These are phyloP conservation scores for Epichloe brachyelytri DNA, from an alignment of 2,329 filamentous ascomycete species.

Conservation along the genomic window DNA sequence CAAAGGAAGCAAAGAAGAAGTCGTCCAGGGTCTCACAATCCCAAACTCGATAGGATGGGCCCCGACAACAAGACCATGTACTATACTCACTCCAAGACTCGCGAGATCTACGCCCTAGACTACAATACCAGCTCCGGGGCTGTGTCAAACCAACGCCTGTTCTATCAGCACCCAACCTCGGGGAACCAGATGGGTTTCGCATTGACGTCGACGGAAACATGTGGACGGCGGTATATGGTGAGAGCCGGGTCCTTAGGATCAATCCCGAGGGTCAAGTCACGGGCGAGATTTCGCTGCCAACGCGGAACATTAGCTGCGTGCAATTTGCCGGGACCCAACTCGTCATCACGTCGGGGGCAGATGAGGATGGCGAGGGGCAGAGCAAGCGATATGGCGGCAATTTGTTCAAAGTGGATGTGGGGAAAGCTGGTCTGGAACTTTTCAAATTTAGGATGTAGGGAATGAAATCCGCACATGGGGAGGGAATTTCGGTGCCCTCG, in stretches of 20 bases:
- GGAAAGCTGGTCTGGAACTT: conserved; percentile 48
- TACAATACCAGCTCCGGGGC: conserved; percentile 51
- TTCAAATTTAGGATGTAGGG: conserved; percentile 47
- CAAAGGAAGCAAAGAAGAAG: conserved; percentile 42
- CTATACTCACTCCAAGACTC: conserved; percentile 65
- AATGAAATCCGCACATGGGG: background rate
- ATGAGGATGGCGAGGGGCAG: conserved; percentile 48
- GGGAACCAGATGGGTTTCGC: conserved; percentile 72
- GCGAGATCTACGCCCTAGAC: conserved; percentile 61
- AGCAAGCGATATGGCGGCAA: conserved; percentile 55
- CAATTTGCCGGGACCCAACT: conserved; percentile 64
- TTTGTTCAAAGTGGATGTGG: conserved; percentile 67
- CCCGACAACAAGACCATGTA: conserved; percentile 60
- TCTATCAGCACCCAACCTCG: conserved; percentile 54
- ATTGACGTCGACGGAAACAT: conserved; percentile 75
- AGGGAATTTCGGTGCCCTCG: no score
- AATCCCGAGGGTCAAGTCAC: conserved; percentile 55
- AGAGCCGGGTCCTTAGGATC: conserved; percentile 62
- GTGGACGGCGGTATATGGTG: conserved; percentile 81
- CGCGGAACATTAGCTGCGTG: conserved; percentile 67
- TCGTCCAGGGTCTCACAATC: conserved; percentile 56
- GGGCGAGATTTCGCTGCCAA: conserved; percentile 64
- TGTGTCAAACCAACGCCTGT: conserved; percentile 56
- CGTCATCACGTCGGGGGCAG: conserved; percentile 64
- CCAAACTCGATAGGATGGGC: conserved; percentile 83